Base-by-base conservation (phyloP, 2,329 filamentous ascomycete species). In the Xylariaceae sp. region DNA sequence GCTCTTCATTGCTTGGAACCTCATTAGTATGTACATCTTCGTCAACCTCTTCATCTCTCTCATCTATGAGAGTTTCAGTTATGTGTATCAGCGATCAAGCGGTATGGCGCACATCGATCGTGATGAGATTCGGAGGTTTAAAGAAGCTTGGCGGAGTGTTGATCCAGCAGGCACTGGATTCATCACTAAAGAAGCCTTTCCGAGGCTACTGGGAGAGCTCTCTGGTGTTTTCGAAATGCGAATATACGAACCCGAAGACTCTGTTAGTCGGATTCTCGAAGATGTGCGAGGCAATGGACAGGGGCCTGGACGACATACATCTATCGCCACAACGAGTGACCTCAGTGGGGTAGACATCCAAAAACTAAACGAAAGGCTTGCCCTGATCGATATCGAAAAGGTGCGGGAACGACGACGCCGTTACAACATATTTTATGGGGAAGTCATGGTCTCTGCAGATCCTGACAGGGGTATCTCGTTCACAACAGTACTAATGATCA, bases 11-110 rank as follows among this genome's bases (percentile, higher is more conserved):
- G 86, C 89, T 4, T 99, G 95, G 95, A 99, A 99, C 78, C 94
- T 99, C 68, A 84, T 99, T 75, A 98, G 94, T 89, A 99, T 99
- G 95, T 99, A 99, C 77, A 96, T 99, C 69, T 99, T 99, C 70
- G 94, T 98, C 71, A 97, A 94, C 70, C 79, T 99, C 71, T 99
- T 99, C 74, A 94, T 99, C 57, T 99, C 95, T 45, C 87, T 99
- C 73, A 99, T 99, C 66, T 99, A 96, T 77, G 95, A 99, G 78
- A 98, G 93, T 76, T 99, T 99, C 82, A 96, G 92, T 73, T 99
- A 99, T 70, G 95, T 99, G 62, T 99, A 98, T 73, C 96, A 99
- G 77, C 87, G 92, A 62, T 97, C 94, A 59, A 96, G 91, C 69
- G 92, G 92, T n/a, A 83, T 97, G 66, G 92, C 90, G 5, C 89